Evolutionary conservation across 2,329 filamentous ascomycete species (phyloP), one percentile per base, ranked within the genome.

Genomic region (Cryphonectria carpinicola): DNA sequence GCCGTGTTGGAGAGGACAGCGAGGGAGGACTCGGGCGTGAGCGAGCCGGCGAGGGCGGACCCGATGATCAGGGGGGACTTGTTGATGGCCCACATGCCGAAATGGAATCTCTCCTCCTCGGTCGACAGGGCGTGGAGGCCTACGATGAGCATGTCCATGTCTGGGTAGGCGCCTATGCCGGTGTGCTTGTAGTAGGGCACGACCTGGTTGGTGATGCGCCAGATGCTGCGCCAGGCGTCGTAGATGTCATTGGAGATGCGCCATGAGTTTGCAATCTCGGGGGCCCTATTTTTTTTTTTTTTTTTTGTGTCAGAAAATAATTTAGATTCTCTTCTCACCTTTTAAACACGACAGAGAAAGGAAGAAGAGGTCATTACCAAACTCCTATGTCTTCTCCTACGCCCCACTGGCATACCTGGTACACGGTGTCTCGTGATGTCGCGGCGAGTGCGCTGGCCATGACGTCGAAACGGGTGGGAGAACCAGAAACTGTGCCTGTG

Each of bases 201-300:
- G 1, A 82, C 84, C 70, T 88, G 83, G 72, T 88, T 87, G 17
- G 83, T 79, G 19, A 86, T 87, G 0, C 85, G 81, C 80, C 82
- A 86, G 61, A 87, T 83, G 49, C 81, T 82, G 32, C 82, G 79
- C 86, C 86, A 88, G 19, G 79, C 79, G 54, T 84, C 84, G 68
- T 83, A 84, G 66, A 87, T 87, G 72, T 87, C 85, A 71, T 87
- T 87, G 68, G 84, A 85, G 70, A 87, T 87, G 58, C 85, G 78
- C 81, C 84, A 87, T 0, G 81, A 80, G 61, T 86, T 83, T 1
- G 83, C 83, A 3, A 86, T 78, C 0, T 76, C 76, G 1, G 84
- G 79, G 0, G 84, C 84, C 78, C 79, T 80, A 3, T 32, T 2
- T 32, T 32, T 32, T 32, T 32, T 1, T 3, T 14, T 46, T 17